Evolutionary conservation across 192 early-diverging fungal genomes (phyloP).

Genomic region (Backusella tuberculispora): DNA sequence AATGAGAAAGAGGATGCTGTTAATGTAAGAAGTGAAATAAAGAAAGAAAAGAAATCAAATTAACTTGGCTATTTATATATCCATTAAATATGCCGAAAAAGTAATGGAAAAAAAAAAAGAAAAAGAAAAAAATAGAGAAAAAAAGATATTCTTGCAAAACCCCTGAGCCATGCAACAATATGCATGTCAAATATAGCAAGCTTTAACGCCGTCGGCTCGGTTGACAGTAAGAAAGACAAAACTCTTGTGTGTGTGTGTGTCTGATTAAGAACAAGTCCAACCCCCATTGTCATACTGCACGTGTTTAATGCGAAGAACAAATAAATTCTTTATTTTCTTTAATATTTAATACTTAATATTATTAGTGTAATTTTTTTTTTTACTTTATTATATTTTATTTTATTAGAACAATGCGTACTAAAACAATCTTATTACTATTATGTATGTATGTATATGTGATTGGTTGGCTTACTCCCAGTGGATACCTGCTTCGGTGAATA

Average conservation of each 20-base stretch:
- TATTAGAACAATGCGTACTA: background rate
- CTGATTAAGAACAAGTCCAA: constrained; percentile 5
- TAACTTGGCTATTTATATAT: background rate
- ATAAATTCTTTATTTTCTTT: constrained; percentile 14
- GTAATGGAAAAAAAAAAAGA: background rate
- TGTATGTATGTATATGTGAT: background rate
- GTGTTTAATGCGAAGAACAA: constrained; percentile 16
- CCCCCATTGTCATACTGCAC: background rate
- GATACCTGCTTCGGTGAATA: constrained; percentile 4
- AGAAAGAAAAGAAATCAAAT: background rate
- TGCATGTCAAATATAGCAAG: constrained; percentile 18
- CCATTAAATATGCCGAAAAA: constrained; percentile 4
- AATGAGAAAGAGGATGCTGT: background rate
- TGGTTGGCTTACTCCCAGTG: background rate
- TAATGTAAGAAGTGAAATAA: background rate
- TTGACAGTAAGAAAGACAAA: background rate
- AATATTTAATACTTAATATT: constrained; percentile 7
- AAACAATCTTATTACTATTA: background rate
- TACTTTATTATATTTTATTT: background rate
- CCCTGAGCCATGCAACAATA: background rate
- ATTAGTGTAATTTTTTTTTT: background rate
- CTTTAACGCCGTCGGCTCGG: constrained; percentile 23
- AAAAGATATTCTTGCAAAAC: background rate
- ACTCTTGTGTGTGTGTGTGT: background rate
- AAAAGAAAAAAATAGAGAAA: background rate